Conservation (phyloP, 2,329 filamentous ascomycete genomes). For the Alternaria sp. region DNA sequence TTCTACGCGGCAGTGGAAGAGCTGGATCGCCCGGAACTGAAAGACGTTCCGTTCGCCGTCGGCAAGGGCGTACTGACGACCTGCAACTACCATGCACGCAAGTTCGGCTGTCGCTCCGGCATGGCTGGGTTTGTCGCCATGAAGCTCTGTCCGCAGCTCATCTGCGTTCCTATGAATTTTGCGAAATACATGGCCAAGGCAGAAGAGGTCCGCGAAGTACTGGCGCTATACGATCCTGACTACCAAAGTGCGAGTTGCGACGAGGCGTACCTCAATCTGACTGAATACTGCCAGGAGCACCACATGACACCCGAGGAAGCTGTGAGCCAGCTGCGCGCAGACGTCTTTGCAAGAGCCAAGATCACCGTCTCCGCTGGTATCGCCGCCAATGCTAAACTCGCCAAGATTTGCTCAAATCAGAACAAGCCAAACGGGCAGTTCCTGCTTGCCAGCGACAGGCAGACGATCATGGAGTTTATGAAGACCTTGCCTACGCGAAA, state of each 20-base stretch:
- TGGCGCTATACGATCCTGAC: slow-evolving; percentile 85
- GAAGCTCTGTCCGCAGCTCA: slow-evolving; percentile 86
- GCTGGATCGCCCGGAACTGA: slow-evolving; percentile 76
- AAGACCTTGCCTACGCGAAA: slow-evolving; percentile 81
- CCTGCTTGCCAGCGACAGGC: slow-evolving; percentile 72
- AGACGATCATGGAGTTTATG: slow-evolving; percentile 85
- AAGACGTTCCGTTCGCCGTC: slow-evolving; percentile 87
- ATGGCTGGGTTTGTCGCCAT: slow-evolving; percentile 97
- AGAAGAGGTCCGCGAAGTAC: slow-evolving; percentile 79
- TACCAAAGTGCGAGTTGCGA: slow-evolving; percentile 96
- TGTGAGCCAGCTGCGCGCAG: slow-evolving; percentile 76
- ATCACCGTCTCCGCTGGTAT: slow-evolving; percentile 95
- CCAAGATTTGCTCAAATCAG: slow-evolving; percentile 93
- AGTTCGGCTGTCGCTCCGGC: slow-evolving; percentile 88
- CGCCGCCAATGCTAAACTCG: slow-evolving; percentile 88
- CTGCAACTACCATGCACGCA: slow-evolving; percentile 87
- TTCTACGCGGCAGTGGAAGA: slow-evolving; percentile 96
- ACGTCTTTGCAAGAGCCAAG: slow-evolving; percentile 76
- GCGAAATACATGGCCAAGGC: slow-evolving; percentile 92
- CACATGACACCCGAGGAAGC: slow-evolving; percentile 72
- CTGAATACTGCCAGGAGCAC: slow-evolving; percentile 76
- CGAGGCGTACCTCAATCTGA: slow-evolving; percentile 96
- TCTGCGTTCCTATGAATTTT: slow-evolving; percentile 84
- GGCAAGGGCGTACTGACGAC: slow-evolving; percentile 74
- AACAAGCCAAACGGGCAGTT: slow-evolving; percentile 98